Percentiles rank a stretch among this genome's conserved stretches.
Evolutionary conservation across 73 alveolate species (phyloP).

Genomic region (Uronychia binucleata): DNA sequence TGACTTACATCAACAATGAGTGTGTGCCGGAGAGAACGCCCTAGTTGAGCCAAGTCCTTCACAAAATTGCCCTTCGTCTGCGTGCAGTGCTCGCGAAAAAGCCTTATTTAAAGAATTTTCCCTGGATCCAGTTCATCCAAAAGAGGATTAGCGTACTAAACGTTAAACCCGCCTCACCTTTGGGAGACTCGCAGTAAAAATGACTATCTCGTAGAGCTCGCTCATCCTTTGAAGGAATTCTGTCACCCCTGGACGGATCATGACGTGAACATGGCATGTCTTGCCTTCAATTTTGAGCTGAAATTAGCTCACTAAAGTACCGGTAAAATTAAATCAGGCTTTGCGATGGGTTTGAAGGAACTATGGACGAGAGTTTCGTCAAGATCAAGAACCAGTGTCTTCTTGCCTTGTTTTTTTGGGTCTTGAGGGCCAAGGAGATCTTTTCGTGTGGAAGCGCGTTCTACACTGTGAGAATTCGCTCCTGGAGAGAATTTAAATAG

Average conservation of each 20-base stretch:
- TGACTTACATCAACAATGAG: constrained; percentile 59
- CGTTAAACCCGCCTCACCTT: neutral
- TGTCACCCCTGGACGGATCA: constrained; percentile 47
- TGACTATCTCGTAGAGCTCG: constrained; percentile 52
- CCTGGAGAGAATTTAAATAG: neutral
- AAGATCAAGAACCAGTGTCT: constrained; percentile 50
- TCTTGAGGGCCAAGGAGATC: constrained; percentile 16
- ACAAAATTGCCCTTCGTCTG: constrained; percentile 68
- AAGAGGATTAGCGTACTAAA: constrained; percentile 75
- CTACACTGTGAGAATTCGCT: neutral
- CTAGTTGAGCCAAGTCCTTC: constrained; percentile 68
- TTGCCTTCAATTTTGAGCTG: constrained; percentile 42
- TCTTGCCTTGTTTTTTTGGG: constrained; percentile 14
- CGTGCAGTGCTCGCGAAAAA: constrained; percentile 89
- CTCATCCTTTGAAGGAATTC: constrained; percentile 51
- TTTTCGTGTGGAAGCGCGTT: neutral
- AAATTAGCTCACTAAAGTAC: neutral
- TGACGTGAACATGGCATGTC: constrained; percentile 40
- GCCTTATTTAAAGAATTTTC: constrained; percentile 52
- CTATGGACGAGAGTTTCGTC: constrained; percentile 61
- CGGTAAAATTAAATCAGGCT: constrained; percentile 46
- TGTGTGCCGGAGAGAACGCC: constrained; percentile 66
- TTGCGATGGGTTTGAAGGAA: constrained; percentile 48
- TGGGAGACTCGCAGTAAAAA: constrained; percentile 62
- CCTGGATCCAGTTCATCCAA: constrained; percentile 68